These are phyloP conservation scores for Lachancea dasiensis DNA, from an alignment of 805 yeast genomes.

Conservation along the genomic window DNA sequence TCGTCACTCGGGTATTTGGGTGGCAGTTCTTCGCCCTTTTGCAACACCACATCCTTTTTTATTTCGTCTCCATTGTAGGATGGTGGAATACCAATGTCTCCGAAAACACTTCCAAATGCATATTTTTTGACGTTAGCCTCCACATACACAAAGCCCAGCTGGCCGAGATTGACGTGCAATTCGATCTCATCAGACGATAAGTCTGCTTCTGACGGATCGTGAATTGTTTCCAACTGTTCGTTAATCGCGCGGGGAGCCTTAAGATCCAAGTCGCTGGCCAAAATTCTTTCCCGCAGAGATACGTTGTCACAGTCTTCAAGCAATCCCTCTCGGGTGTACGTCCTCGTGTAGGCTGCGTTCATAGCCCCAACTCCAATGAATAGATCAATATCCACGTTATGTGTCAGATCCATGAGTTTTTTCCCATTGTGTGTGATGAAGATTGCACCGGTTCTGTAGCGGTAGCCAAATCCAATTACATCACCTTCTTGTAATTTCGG, in stretches of 20 bases:
- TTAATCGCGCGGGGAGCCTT: conserved; percentile 14
- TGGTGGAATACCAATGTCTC: conserved; percentile 42
- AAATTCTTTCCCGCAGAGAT: conserved; percentile 21
- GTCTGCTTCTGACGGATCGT: conserved; percentile 18
- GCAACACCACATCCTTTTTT: conserved; percentile 49
- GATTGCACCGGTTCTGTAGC: conserved; percentile 72
- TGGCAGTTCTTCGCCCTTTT: conserved; percentile 67
- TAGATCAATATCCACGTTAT: conserved; percentile 48
- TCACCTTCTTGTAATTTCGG: conserved; percentile 68
- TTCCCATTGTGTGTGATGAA: conserved; percentile 95
- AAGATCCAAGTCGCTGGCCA: conserved; percentile 19
- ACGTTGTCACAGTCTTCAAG: conserved; percentile 33
- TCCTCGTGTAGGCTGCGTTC: conserved; percentile 35
- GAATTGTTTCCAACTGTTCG: conserved; percentile 17
- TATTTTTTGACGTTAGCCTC: conserved; percentile 82
- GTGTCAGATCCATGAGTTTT: conserved; percentile 73
- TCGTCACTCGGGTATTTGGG: conserved; percentile 64
- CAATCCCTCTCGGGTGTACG: conserved; percentile 32
- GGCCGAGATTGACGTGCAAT: conserved; percentile 68
- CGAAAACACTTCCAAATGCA: conserved; percentile 53
- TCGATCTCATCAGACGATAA: conserved; percentile 29
- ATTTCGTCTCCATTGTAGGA: conserved; percentile 37
- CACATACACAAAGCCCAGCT: conserved; percentile 70
- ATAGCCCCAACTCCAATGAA: conserved; percentile 37
- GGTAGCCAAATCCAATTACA: conserved; percentile 86